phyloP scores from a whole-genome alignment of 2,329 filamentous ascomycete genomes.

The Amauroascus niger region DNA sequence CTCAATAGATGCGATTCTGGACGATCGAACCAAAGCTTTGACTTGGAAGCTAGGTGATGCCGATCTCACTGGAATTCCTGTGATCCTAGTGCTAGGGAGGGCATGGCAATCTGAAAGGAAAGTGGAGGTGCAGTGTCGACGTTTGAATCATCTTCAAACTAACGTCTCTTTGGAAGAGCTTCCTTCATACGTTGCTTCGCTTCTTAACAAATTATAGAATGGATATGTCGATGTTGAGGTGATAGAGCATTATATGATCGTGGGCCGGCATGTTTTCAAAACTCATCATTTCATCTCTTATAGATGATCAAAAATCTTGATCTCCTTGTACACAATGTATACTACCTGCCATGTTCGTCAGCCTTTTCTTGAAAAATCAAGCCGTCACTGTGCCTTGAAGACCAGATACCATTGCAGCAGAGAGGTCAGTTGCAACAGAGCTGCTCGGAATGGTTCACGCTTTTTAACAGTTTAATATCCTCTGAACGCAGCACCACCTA shows the following conservation, averaged over 20 bases:
- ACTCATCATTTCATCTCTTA: no score
- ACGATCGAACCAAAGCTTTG: conserved; percentile 60
- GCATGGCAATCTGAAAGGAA: conserved; percentile 50
- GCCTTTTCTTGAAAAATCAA: no score
- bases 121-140: conserved; percentile 73
- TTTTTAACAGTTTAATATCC: no score
- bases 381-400: no score
- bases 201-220: conserved; percentile 45
- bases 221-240: not conserved
- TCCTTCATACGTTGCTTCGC: conserved; percentile 37
- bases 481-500: no score
- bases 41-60: conserved; percentile 86
- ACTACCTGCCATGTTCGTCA: no score
- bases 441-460: no score
- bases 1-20: conserved; percentile 57
- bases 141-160: conserved; percentile 50
- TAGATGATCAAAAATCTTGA: no score
- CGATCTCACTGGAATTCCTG: conserved; percentile 77
- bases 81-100: conserved; percentile 69
- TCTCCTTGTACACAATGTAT: no score
- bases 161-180: conserved; percentile 47
- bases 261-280: no score
- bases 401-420: no score
- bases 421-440: no score
- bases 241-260: not conserved